Evolutionary conservation across 495 filamentous ascomycete species (phyloP).

Genomic region (Lophium mytilinum): DNA sequence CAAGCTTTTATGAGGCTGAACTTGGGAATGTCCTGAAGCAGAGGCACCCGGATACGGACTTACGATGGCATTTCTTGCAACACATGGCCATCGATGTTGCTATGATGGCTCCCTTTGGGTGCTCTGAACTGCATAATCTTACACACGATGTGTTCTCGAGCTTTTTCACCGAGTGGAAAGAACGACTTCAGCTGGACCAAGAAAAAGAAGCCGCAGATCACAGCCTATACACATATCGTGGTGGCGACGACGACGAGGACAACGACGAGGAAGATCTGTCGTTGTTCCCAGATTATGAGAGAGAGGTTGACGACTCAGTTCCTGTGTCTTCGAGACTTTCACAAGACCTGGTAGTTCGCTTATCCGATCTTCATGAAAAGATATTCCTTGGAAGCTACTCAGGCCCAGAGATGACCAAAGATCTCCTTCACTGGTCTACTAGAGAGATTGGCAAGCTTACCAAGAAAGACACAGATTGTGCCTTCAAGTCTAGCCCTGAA

Average conservation of each 20-base stretch:
- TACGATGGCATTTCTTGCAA: slow-evolving; percentile 22
- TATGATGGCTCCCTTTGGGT: neutral
- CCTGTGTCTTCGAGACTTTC: slow-evolving; percentile 29
- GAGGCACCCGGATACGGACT: slow-evolving; percentile 5
- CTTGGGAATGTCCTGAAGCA: slow-evolving; percentile 4
- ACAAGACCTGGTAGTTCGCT: slow-evolving; percentile 39
- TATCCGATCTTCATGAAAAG: slow-evolving; percentile 47
- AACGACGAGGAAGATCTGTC: slow-evolving; percentile 68
- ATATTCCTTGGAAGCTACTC: slow-evolving; percentile 34
- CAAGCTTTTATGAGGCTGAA: neutral
- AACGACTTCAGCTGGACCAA: slow-evolving; percentile 62
- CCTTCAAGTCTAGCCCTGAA: neutral
- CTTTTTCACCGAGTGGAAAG: slow-evolving; percentile 72
- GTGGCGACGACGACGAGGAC: slow-evolving; percentile 63
- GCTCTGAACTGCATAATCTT: neutral
- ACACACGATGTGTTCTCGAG: slow-evolving; percentile 45
- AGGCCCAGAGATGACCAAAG: slow-evolving; percentile 8
- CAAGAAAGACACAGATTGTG: slow-evolving; percentile 3
- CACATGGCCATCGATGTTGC: slow-evolving; percentile 1
- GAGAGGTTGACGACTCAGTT: slow-evolving; percentile 24
- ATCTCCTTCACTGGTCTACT: slow-evolving; percentile 17
- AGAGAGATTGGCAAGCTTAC: slow-evolving; percentile 5
- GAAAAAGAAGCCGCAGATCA: slow-evolving; percentile 59
- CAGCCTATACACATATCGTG: slow-evolving; percentile 74
- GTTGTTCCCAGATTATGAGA: slow-evolving; percentile 74